Conservation (phyloP, 768 basidiomycete species). For the Leucocoprinus leucothites region DNA sequence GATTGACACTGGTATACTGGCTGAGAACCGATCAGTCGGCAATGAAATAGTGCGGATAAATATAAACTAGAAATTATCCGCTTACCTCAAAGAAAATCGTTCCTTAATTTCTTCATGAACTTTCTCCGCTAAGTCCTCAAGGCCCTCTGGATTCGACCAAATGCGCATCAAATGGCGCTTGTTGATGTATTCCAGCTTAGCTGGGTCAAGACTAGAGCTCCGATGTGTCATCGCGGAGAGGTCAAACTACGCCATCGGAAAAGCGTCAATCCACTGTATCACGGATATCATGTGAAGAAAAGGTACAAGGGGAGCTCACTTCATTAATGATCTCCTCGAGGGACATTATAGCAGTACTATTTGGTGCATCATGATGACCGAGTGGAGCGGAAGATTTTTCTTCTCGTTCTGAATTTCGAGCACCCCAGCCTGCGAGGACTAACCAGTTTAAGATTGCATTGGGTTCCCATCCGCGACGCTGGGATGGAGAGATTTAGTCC, state of each 20-base stretch:
- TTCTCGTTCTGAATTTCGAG: constrained; percentile 32
- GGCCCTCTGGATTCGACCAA: constrained; percentile 47
- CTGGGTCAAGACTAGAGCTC: constrained; percentile 74
- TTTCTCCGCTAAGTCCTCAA: constrained; percentile 51
- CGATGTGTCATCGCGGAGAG: constrained; percentile 75
- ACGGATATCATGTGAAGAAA: not conserved
- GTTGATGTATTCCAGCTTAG: constrained; percentile 85
- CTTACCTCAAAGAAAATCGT: constrained; percentile 58
- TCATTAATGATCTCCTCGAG: constrained; percentile 62
- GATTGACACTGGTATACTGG: constrained; percentile 47
- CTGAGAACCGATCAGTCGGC: constrained; percentile 21
- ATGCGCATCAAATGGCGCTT: constrained; percentile 73
- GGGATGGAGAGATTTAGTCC: constrained; percentile 3
- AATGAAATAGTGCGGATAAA: not conserved
- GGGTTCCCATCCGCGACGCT: constrained; percentile 91
- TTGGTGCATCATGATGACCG: constrained; percentile 44
- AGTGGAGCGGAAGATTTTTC: constrained; percentile 15
- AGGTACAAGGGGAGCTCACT: too few relatives aligned
- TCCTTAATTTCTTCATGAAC: constrained; percentile 51
- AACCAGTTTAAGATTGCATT: constrained; percentile 90
- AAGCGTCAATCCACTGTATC: not conserved
- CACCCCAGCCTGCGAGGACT: constrained; percentile 92
- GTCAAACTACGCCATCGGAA: constrained; percentile 56
- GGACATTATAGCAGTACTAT: constrained; percentile 62
- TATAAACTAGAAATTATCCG: not conserved